Evolutionary conservation across 768 basidiomycete genomes (phyloP).

Genomic region (Terana coerulea): DNA sequence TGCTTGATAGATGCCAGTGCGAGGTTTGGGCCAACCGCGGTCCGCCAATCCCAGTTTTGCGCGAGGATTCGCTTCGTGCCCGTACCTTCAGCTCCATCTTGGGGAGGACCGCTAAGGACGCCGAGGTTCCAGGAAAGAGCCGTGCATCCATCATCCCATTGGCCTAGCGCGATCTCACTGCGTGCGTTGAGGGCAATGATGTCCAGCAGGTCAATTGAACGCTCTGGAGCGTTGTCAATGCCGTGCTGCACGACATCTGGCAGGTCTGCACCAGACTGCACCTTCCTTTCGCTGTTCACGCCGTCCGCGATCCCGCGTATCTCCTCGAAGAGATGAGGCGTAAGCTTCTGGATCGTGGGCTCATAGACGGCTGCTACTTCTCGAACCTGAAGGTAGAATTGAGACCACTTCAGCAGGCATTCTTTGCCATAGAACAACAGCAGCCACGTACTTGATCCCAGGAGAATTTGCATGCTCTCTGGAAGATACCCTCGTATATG

Average conservation of each 20-base stretch:
- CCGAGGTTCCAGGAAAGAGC: constrained; percentile 27
- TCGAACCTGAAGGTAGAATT: constrained; percentile 16
- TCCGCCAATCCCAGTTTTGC: constrained; percentile 38
- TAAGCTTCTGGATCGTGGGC: constrained; percentile 20
- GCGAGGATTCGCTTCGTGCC: constrained; percentile 24
- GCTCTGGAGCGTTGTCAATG: not conserved
- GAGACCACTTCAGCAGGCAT: not conserved
- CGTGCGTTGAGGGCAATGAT: constrained; percentile 34
- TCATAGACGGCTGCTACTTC: constrained; percentile 24
- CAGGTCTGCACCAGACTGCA: not conserved
- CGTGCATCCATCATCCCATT: constrained; percentile 35
- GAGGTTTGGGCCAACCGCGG: constrained; percentile 29
- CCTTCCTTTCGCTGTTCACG: constrained; percentile 2
- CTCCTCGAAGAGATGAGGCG: constrained; percentile 29
- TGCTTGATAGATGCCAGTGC: constrained; percentile 27
- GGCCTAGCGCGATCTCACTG: constrained; percentile 34
- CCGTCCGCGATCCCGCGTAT: constrained; percentile 34
- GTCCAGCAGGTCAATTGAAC: constrained; percentile 25
- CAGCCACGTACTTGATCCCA: constrained; percentile 19
- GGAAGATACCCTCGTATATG: constrained; percentile 31
- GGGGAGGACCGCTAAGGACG: not conserved
- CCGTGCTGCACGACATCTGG: not conserved
- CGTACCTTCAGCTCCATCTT: constrained; percentile 6
- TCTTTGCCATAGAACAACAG: not conserved
- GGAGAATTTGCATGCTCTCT: constrained; percentile 27